phyloP scores from a whole-genome alignment of 1,284 basidiomycete genomes.

The Ceraceosorus bombacis region DNA sequence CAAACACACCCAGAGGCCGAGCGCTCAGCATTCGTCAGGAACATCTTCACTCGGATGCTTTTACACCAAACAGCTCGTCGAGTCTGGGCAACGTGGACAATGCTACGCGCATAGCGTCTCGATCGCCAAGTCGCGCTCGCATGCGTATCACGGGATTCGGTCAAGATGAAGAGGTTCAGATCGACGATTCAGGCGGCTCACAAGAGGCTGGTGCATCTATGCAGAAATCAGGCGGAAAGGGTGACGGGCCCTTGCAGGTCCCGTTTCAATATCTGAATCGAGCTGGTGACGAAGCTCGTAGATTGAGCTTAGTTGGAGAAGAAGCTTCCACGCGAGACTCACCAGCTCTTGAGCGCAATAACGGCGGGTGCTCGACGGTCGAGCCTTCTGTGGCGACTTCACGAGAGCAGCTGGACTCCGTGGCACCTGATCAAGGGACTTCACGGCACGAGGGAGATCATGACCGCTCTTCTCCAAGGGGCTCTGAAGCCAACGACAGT shows the following conservation, averaged over 20 bases:
- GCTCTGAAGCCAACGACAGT: slow-evolving; percentile 13
- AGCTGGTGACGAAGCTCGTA: slow-evolving; percentile 6
- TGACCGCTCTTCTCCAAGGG: too few relatives aligned
- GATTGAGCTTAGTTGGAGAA: slow-evolving; percentile 13
- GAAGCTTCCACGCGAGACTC: neutral
- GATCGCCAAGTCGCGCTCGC: slow-evolving; percentile 6
- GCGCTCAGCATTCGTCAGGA: neutral
- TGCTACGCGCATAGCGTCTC: neutral
- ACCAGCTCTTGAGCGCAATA: too few relatives aligned
- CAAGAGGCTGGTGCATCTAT: neutral
- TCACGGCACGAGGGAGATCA: too few relatives aligned
- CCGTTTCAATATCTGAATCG: too few relatives aligned
- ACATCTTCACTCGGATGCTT: neutral
- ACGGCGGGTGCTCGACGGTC: too few relatives aligned
- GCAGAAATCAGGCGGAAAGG: slow-evolving; percentile 4
- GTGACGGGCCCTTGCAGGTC: neutral
- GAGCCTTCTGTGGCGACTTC: too few relatives aligned
- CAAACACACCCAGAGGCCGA: neutral
- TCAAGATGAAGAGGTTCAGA: slow-evolving; percentile 20
- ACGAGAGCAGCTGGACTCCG: too few relatives aligned
- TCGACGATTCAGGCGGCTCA: neutral
- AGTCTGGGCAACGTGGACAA: too few relatives aligned
- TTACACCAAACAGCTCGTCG: neutral
- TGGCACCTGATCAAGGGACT: too few relatives aligned
- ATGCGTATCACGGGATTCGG: slow-evolving; percentile 24